Percentiles rank a stretch among this genome's conserved stretches.
phyloP scores from a whole-genome alignment of 208 protist genomes.

The Leishmania gerbilli region DNA sequence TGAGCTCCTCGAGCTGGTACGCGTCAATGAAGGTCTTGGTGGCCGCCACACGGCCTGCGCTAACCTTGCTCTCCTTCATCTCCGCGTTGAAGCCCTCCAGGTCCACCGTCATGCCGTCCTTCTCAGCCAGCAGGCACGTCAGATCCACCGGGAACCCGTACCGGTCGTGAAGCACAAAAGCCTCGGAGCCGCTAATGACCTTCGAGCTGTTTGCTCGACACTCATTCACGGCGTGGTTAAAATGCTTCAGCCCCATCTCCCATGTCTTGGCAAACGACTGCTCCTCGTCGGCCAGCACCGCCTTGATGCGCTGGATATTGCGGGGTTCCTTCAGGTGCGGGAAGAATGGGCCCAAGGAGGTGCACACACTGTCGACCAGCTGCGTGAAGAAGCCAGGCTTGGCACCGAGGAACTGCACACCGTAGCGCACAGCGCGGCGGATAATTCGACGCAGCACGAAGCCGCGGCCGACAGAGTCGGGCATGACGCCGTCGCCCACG shows the following conservation, averaged over 20 bases:
- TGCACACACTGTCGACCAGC: slow-evolving; percentile 92
- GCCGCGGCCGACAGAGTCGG: slow-evolving; percentile 93
- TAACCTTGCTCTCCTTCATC: slow-evolving; percentile 84
- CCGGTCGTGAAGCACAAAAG: slow-evolving; percentile 95
- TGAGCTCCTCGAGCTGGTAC: slow-evolving; percentile 86
- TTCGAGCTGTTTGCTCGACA: slow-evolving; percentile 51
- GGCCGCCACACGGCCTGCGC: slow-evolving; percentile 56
- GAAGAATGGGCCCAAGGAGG: slow-evolving; percentile 93
- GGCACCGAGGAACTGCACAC: slow-evolving; percentile 94
- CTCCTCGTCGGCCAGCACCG: slow-evolving; percentile 96
- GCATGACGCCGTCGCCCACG: slow-evolving; percentile 97
- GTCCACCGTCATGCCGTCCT: slow-evolving; percentile 91
- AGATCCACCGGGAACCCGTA: slow-evolving; percentile 99
- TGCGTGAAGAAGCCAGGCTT: slow-evolving; percentile 94
- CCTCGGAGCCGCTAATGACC: slow-evolving; percentile 86
- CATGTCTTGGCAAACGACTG: slow-evolving; percentile 96
- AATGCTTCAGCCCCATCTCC: slow-evolving; percentile 94
- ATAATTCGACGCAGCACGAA: slow-evolving; percentile 98
- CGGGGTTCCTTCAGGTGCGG: slow-evolving; percentile 89
- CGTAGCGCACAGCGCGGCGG: slow-evolving; percentile 97
- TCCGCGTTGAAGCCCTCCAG: slow-evolving; percentile 82
- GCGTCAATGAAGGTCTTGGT: slow-evolving; percentile 88
- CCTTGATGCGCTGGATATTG: slow-evolving; percentile 85
- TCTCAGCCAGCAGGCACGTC: slow-evolving; percentile 97
- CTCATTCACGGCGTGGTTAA: slow-evolving; percentile 83